A percentile compares a stretch with the other conserved stretches of the same genome.
phyloP scores from a whole-genome alignment of 2,329 filamentous ascomycete species.

The Penicillium sp. region DNA sequence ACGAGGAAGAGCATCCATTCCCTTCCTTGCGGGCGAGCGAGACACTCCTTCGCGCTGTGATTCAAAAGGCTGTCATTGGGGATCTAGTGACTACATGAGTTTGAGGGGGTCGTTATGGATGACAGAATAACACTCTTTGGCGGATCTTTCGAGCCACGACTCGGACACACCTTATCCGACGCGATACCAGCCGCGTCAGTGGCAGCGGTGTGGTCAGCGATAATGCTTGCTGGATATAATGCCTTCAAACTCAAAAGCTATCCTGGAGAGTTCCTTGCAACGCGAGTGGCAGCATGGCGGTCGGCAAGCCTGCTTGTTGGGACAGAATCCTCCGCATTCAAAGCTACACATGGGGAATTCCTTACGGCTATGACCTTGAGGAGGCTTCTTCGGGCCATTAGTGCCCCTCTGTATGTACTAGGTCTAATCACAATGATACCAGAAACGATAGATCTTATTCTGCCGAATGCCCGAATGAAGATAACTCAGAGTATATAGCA shows the following conservation, averaged over 20 bases:
- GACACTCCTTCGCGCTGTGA: conserved; percentile 33
- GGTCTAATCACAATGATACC: too few relatives aligned
- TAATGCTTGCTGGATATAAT: background rate
- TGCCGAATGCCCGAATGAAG: too few relatives aligned
- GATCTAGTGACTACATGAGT: conserved; percentile 23
- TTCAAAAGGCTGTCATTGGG: conserved; percentile 31
- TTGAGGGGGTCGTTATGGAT: background rate
- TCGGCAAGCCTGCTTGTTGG: background rate
- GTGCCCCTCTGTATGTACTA: too few relatives aligned
- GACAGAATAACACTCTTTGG: background rate
- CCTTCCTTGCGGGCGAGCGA: conserved; percentile 36
- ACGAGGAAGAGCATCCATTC: conserved; percentile 18
- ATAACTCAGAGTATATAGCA: too few relatives aligned
- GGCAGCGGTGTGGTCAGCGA: background rate
- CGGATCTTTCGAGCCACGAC: too few relatives aligned
- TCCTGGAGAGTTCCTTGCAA: background rate
- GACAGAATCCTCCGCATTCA: background rate
- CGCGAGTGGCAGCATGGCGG: background rate
- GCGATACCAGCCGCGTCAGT: background rate
- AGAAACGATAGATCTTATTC: too few relatives aligned
- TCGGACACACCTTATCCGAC: background rate
- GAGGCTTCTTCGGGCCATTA: background rate
- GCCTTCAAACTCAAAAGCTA: background rate
- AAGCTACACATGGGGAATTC: background rate
- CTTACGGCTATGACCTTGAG: background rate